Conservation (phyloP, 345 rosid species). For the Rhodamnia rubescens region DNA sequence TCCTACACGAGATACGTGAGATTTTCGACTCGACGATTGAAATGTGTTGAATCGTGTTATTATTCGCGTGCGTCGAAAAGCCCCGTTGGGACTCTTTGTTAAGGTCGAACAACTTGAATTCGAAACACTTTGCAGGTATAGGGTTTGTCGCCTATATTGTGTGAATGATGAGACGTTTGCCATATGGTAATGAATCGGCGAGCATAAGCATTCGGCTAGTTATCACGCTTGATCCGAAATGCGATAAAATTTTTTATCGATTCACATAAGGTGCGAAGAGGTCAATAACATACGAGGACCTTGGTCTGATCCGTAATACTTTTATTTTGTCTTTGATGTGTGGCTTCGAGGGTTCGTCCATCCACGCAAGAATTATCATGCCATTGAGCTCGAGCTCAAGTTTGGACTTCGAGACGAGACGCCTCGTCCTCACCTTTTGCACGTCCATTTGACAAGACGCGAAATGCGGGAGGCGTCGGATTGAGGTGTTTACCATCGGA, state of each 20-base stretch:
- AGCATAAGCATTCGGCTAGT: background rate
- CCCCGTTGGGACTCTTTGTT: background rate
- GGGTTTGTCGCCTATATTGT: background rate
- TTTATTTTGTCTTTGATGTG: background rate
- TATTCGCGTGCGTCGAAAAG: background rate
- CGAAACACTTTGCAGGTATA: background rate
- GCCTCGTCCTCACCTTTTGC: too few species aligned
- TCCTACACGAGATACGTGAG: background rate
- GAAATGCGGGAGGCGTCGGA: too few species aligned
- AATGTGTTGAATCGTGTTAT: background rate
- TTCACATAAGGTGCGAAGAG: background rate
- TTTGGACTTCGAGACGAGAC: too few species aligned
- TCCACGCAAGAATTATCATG: background rate
- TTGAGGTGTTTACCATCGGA: background rate
- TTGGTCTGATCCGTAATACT: too few species aligned
- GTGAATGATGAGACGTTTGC: background rate
- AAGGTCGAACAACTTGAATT: background rate
- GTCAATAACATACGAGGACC: background rate
- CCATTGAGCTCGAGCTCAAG: background rate
- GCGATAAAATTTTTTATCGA: background rate
- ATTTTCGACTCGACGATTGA: background rate
- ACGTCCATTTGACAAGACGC: too few species aligned
- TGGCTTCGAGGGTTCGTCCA: background rate
- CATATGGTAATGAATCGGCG: background rate
- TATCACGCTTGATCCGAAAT: background rate